Evolutionary conservation across 768 basidiomycete species (phyloP), one percentile per base, ranked within the genome.

Genomic region (Russula emetica): DNA sequence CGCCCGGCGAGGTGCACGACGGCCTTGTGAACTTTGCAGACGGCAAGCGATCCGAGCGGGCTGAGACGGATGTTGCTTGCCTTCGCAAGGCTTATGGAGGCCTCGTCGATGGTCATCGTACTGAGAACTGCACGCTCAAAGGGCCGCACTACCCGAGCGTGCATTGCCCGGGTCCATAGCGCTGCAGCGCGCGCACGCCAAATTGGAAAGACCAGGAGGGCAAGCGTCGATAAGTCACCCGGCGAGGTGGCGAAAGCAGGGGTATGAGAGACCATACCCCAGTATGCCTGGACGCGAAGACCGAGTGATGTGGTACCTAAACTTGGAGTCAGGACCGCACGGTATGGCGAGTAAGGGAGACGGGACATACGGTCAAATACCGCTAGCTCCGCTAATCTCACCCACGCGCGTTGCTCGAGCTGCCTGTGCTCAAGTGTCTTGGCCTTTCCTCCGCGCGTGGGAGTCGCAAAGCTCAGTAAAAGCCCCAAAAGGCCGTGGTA

Each of bases 61-160:
- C 71, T 74, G 52, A 60, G 70, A 69, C 66, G 72, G 69, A 68
- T 70, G 69, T 66, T 68, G 69, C 14, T 68, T 64, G 30, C 67
- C 65, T 65, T 70, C 66, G 64, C 69, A 49, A 86, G 73, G 28
- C 75, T 75, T 26, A 72, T 72, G 16, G 72, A 76, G 5, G 88
- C 87, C 38, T 82, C 80, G 4, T 85, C 82, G 1, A 89, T 74
- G 16, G 72, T 75, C 71, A 87, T 73, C 16, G 74, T 77, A 30
- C 77, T 74, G 14, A 87, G 70, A 4, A 88, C 85, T 40, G 87
- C 76, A 45, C 76, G 76, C 72, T 90, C 86, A 64, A 80, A 78
- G 9, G 78, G 72, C 14, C 79, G 73, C 20, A 76, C 69, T 36
- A 74, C 69, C 58, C 69, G 67, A 38, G 72, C 71, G 34, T 72